A percentile compares a stretch with the other conserved stretches of the same genome.
These are phyloP conservation scores for Sclerotinia nivalis DNA, from an alignment of 2,329 filamentous ascomycete species.

Conservation along the genomic window DNA sequence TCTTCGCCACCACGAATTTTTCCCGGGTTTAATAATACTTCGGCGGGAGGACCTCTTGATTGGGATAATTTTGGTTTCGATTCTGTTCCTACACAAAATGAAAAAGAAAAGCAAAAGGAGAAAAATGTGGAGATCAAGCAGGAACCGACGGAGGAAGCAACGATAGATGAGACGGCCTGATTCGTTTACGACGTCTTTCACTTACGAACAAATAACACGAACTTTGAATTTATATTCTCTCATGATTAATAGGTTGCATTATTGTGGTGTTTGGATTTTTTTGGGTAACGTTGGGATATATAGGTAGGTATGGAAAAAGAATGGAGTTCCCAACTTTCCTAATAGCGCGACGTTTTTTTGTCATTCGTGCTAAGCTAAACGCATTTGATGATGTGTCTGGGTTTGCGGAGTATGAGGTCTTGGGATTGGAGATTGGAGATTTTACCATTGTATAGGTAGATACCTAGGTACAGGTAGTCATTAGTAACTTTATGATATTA, in stretches of 20 bases:
- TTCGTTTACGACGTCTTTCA: not conserved
- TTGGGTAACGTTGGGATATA: not conserved
- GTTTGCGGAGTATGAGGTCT: too few relatives aligned
- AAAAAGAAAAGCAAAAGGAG: not conserved
- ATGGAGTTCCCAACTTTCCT: too few relatives aligned
- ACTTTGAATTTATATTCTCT: not conserved
- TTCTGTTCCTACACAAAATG: not conserved
- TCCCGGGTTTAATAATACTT: constrained; percentile 29
- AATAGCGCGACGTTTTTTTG: not conserved
- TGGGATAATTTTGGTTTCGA: constrained; percentile 18
- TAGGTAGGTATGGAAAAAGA: not conserved
- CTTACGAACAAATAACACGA: not conserved
- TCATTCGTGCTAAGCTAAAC: too few relatives aligned
- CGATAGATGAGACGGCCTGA: constrained; percentile 1
- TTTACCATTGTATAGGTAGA: not conserved
- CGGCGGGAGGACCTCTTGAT: constrained; percentile 1
- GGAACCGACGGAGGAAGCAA: constrained; percentile 27
- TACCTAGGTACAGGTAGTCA: not conserved
- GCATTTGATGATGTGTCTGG: not conserved
- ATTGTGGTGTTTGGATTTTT: constrained; percentile 5
- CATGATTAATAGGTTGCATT: constrained; percentile 16
- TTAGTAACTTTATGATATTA: not conserved
- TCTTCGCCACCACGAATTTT: constrained; percentile 48
- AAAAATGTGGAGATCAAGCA: constrained; percentile 30
- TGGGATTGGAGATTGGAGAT: not conserved